Base-by-base conservation (phyloP, 495 filamentous ascomycete species). In the Tuber microsphaerosporum region DNA sequence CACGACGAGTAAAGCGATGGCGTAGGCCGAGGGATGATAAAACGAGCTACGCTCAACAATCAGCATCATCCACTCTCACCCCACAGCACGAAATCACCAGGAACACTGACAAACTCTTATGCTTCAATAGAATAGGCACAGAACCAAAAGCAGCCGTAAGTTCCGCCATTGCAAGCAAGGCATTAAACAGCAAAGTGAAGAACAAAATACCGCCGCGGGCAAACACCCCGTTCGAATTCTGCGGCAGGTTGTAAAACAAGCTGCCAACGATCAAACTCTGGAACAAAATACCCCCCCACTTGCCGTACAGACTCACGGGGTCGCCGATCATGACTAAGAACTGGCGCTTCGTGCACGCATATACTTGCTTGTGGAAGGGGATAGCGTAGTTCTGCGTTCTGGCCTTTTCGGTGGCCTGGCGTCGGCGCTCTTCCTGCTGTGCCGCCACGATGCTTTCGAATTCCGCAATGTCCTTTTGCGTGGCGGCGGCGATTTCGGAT, bases 101-200 rank as follows among this genome's bases (percentile, higher is more conserved):
- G 9, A 42, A 2, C 20, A 42, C 76, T 72, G 70, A 77, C 76
- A 93, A 95, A 74, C 88, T 89, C 83, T 93, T 92, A 83, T 97
- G 93, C 77, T 95, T 94, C 75, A 92, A 85, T 51, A 97, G 84
- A 68, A 97, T 91, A 4, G 91, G 92, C 41, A 91, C 87, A 16
- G 88, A 89, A 5, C 86, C 83, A 78, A 94, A 94, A 2, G 91
- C 88, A 41, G 89, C 84, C 22, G 90, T 92, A 37, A 94, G 85
- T 78, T 96, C 93, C 10, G 91, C 88, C 31, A 97, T 83, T 22
- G 93, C 91, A 37, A 94, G 87, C 46, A 96, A 87, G 42, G 92
- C 88, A 79, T 94, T 94, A 86, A 94, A 94, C 19, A 97, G 84
- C 17, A 96, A 83, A 69, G 91, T 87, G 82, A 92, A 93, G 84